These are phyloP conservation scores for Alternaria sp. DNA, from an alignment of 2,329 filamentous ascomycete genomes.

Conservation along the genomic window DNA sequence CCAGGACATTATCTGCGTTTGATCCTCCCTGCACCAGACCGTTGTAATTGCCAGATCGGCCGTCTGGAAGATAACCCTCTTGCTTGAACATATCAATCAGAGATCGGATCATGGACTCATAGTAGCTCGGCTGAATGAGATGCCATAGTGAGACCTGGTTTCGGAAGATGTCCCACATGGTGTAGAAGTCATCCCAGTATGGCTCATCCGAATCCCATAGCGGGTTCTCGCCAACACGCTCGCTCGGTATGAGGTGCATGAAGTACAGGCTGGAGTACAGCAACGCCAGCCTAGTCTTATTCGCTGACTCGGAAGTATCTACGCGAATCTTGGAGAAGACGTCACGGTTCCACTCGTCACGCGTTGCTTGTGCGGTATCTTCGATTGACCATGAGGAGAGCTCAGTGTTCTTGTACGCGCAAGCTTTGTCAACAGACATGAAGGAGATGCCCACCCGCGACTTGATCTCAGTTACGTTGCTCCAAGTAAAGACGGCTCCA, in stretches of 20 bases:
- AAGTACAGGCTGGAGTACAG: slow-evolving; percentile 50
- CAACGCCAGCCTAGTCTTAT: slow-evolving; percentile 45
- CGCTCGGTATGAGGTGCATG: slow-evolving; percentile 50
- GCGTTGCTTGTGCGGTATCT: slow-evolving; percentile 52
- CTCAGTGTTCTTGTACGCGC: slow-evolving; percentile 58
- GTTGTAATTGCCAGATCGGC: slow-evolving; percentile 65
- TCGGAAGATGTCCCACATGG: slow-evolving; percentile 76
- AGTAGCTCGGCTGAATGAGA: slow-evolving; percentile 70
- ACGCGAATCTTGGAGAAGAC: slow-evolving; percentile 66
- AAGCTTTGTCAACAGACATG: slow-evolving; percentile 57
- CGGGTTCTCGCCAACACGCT: slow-evolving; percentile 69
- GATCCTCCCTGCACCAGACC: slow-evolving; percentile 56
- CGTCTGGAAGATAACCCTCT: slow-evolving; percentile 76
- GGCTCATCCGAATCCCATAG: slow-evolving; percentile 72
- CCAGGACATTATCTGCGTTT: slow-evolving; percentile 61
- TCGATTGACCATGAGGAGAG: slow-evolving; percentile 56
- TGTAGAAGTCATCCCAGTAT: slow-evolving; percentile 75
- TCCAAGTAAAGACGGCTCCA: slow-evolving; percentile 62
- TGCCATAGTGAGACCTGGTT: slow-evolving; percentile 58
- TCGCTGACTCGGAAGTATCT: slow-evolving; percentile 37
- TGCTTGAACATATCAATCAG: slow-evolving; percentile 69
- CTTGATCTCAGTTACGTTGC: slow-evolving; percentile 51
- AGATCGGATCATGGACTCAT: slow-evolving; percentile 72
- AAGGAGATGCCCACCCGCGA: slow-evolving; percentile 63
- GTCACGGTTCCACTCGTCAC: slow-evolving; percentile 58